These are phyloP conservation scores for Fonsecaea pugnacius DNA, from an alignment of 2,329 filamentous ascomycete species.

Conservation along the genomic window DNA sequence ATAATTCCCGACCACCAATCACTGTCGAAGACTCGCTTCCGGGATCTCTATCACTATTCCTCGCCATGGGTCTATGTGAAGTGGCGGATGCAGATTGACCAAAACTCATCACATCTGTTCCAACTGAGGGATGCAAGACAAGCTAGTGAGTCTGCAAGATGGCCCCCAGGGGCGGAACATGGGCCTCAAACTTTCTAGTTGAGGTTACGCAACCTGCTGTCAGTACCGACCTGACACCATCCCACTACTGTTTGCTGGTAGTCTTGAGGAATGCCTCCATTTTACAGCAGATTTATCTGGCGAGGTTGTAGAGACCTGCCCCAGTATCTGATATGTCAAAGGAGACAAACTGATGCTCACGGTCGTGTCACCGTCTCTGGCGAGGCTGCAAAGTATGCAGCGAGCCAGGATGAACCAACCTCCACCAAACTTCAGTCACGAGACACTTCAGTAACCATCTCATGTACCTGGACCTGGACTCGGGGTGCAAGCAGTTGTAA, in stretches of 20 bases:
- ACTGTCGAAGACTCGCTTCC: neutral
- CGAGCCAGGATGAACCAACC: neutral
- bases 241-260: neutral
- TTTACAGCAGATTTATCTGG: neutral
- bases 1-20: neutral
- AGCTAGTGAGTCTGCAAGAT: neutral
- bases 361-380: neutral
- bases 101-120: neutral
- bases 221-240: slow-evolving; percentile 9
- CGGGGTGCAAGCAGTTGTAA: neutral
- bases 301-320: slow-evolving; percentile 1
- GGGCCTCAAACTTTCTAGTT: neutral
- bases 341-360: neutral
- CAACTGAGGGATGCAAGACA: slow-evolving; percentile 1
- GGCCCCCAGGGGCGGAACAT: neutral
- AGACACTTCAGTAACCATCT: neutral
- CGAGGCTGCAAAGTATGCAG: neutral
- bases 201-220: slow-evolving; percentile 5
- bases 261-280: neutral
- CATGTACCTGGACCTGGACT: neutral
- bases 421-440: neutral
- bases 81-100: neutral
- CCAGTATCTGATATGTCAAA: neutral
- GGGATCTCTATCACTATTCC: neutral
- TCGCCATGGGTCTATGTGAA: neutral